Evolutionary conservation across 2,329 filamentous ascomycete genomes (phyloP).

Genomic region (Tolypocladium inflatum): DNA sequence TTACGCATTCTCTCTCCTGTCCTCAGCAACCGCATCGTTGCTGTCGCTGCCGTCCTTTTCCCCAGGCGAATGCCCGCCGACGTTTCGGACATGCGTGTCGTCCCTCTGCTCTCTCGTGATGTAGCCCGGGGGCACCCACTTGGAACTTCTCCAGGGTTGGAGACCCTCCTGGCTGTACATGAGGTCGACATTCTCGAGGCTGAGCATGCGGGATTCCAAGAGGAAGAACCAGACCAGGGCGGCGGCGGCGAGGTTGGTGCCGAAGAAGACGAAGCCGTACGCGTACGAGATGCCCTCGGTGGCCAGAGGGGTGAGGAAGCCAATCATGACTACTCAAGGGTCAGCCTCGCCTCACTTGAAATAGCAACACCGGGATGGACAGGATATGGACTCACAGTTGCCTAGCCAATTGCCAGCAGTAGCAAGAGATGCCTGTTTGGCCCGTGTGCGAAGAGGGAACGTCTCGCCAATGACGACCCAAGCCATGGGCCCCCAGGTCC

Average conservation of each 20-base stretch:
- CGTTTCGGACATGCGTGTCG: slow-evolving; percentile 13
- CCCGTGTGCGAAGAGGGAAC: slow-evolving; percentile 48
- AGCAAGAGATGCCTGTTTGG: slow-evolving; percentile 44
- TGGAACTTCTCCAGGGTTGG: slow-evolving; percentile 50
- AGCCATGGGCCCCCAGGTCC: slow-evolving; percentile 60
- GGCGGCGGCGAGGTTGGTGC: slow-evolving; percentile 48
- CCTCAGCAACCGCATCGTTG: slow-evolving; percentile 1
- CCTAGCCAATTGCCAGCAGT: slow-evolving; percentile 49
- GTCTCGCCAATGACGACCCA: slow-evolving; percentile 62
- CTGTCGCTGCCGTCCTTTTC: slow-evolving; percentile 6
- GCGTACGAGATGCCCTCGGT: slow-evolving; percentile 49
- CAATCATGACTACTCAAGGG: slow-evolving; percentile 41
- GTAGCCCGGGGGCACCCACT: slow-evolving; percentile 41
- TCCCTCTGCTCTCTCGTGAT: slow-evolving; percentile 27
- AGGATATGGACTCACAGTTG: slow-evolving; percentile 34
- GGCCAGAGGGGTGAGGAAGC: slow-evolving; percentile 61
- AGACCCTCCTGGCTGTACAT: slow-evolving; percentile 54
- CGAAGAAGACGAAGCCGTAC: slow-evolving; percentile 58
- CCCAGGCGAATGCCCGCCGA: not conserved
- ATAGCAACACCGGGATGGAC: too few relatives aligned
- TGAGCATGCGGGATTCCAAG: slow-evolving; percentile 54
- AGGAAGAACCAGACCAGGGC: slow-evolving; percentile 60
- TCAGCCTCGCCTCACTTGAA: slow-evolving; percentile 4
- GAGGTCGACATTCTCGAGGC: slow-evolving; percentile 62
- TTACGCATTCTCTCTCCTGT: slow-evolving; percentile 1